Evolutionary conservation across 495 filamentous ascomycete species (phyloP).

Genomic region (Sabuloglossum arenarium): DNA sequence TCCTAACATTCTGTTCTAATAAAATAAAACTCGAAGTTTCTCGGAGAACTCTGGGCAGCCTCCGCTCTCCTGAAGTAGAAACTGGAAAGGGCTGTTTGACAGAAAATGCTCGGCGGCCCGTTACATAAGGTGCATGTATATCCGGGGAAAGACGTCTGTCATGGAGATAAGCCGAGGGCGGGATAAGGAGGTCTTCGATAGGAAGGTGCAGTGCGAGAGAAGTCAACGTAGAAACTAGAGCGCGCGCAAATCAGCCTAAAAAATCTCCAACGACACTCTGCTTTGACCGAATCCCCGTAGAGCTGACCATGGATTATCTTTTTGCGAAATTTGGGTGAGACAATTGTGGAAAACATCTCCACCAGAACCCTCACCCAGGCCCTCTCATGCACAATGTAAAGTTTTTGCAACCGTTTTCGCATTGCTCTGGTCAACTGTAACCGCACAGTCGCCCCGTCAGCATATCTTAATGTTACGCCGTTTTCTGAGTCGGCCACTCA

Average conservation of each 20-base stretch:
- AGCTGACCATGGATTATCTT: conserved; percentile 31
- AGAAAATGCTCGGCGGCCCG: conserved; percentile 22
- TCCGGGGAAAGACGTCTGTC: conserved; percentile 26
- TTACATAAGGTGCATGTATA: conserved; percentile 27
- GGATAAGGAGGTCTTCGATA: conserved; percentile 19
- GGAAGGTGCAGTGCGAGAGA: conserved; percentile 22
- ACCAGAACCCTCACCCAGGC: conserved; percentile 32
- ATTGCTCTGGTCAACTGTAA: conserved; percentile 22
- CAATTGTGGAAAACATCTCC: conserved; percentile 34
- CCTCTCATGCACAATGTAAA: conserved; percentile 36
- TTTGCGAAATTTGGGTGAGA: conserved; percentile 33
- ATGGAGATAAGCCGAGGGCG: conserved; percentile 28
- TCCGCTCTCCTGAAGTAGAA: conserved; percentile 17
- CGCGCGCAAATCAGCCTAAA: not conserved
- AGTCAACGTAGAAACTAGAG: conserved; percentile 24
- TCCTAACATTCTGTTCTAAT: conserved; percentile 19
- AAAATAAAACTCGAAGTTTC: conserved; percentile 31
- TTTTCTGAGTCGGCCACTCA: not conserved
- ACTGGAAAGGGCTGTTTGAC: conserved; percentile 22
- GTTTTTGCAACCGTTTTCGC: conserved; percentile 28
- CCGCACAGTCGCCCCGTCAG: conserved; percentile 7
- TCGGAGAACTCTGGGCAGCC: conserved; percentile 27
- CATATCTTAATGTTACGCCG: not conserved
- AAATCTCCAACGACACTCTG: not conserved
- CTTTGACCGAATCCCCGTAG: not conserved